These are phyloP conservation scores for Funneliformis geosporum DNA, from an alignment of 192 early-diverging fungal genomes.

Conservation along the genomic window DNA sequence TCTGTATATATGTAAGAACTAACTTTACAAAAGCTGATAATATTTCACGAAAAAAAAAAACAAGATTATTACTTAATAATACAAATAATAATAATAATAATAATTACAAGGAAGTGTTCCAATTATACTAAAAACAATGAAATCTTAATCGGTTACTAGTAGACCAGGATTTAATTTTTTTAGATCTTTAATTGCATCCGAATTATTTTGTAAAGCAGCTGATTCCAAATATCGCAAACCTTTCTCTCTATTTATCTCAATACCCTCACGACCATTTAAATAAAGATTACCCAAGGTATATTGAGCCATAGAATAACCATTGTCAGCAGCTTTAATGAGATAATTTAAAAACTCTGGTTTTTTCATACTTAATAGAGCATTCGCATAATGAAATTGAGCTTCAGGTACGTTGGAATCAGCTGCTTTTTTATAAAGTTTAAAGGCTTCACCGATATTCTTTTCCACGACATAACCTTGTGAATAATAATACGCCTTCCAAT, in stretches of 20 bases:
- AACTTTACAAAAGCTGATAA: no score
- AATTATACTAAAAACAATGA: no score
- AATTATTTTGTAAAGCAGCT: background rate
- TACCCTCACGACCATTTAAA: background rate
- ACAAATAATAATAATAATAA: no score
- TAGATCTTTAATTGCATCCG: constrained; percentile 39
- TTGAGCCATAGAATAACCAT: background rate
- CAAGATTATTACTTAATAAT: no score
- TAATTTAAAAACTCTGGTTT: background rate
- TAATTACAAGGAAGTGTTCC: no score
- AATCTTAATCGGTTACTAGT: no score
- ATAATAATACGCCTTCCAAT: constrained; percentile 24
- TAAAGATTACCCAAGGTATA: background rate
- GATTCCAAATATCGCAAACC: background rate
- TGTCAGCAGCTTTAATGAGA: background rate
- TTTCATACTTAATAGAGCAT: background rate
- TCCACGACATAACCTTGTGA: background rate
- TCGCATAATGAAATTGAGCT: constrained; percentile 14
- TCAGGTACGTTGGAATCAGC: constrained; percentile 14
- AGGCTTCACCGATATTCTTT: background rate
- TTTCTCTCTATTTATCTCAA: background rate
- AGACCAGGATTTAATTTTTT: background rate
- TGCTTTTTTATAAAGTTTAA: background rate
- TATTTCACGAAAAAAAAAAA: no score
- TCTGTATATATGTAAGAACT: no score